Evolutionary conservation across 805 yeast genomes (phyloP).

Genomic region (Kuraishia floccosa): DNA sequence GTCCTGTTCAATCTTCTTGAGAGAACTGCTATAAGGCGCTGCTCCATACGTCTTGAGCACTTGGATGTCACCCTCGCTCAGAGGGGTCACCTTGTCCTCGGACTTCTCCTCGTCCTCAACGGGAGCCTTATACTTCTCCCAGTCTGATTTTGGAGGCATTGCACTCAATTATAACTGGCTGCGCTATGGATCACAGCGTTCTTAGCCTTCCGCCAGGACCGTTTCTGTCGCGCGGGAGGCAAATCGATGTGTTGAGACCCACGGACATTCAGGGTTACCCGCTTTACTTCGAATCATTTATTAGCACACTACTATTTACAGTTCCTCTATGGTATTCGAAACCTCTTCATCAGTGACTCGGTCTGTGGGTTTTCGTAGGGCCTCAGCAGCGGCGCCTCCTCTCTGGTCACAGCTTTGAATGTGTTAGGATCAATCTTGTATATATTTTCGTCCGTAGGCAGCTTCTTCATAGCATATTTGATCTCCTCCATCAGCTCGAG

Average conservation of each 20-base stretch:
- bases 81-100: constrained; percentile 72
- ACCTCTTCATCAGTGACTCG: constrained; percentile 7
- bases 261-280: too few species aligned
- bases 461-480: constrained; percentile 3
- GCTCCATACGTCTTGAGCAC: constrained; percentile 95
- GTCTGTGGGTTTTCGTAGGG: constrained; percentile 18
- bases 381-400: constrained; percentile 5
- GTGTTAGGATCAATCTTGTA: too few species aligned
- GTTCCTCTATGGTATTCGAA: too few species aligned
- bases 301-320: too few species aligned
- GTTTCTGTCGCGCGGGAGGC: too few species aligned
- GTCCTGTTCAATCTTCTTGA: constrained; percentile 81
- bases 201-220: too few species aligned
- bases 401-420: constrained; percentile 16
- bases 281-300: too few species aligned
- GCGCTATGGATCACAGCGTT: too few species aligned
- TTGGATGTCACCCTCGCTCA: constrained; percentile 94
- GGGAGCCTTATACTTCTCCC: constrained; percentile 97
- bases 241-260: too few species aligned
- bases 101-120: constrained; percentile 47
- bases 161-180: too few species aligned
- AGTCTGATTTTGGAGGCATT: constrained; percentile 96
- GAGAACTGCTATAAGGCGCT: constrained; percentile 82
- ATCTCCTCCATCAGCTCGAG: constrained; percentile 8
- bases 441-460: background rate